Percentiles rank a stretch among this genome's conserved stretches.
phyloP scores from a whole-genome alignment of 768 basidiomycete species.

The Rhizopogon vinicolor region DNA sequence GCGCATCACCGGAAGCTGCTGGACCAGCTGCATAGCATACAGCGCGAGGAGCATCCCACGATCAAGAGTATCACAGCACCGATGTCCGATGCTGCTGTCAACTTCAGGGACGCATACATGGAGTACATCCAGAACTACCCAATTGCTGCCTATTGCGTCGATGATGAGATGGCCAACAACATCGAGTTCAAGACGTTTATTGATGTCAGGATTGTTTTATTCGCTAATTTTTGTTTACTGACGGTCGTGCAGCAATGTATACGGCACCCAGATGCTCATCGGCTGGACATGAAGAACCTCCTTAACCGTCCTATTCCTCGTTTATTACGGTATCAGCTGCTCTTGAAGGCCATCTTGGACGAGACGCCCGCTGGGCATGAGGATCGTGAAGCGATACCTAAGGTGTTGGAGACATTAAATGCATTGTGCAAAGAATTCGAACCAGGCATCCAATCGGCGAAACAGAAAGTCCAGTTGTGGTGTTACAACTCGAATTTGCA shows the following conservation, averaged over 20 bases:
- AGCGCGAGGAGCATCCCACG: constrained; percentile 80
- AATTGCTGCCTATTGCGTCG: constrained; percentile 82
- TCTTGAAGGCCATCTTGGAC: constrained; percentile 77
- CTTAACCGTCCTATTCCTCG: constrained; percentile 90
- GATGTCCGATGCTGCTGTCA: constrained; percentile 83
- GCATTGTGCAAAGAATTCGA: constrained; percentile 83
- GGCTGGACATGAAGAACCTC: constrained; percentile 90
- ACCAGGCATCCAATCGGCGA: constrained; percentile 79
- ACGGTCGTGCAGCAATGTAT: constrained; percentile 33
- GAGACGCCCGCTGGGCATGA: constrained; percentile 70
- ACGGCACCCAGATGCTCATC: constrained; percentile 72
- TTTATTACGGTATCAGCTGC: constrained; percentile 80
- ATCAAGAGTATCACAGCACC: constrained; percentile 80
- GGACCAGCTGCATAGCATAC: constrained; percentile 78
- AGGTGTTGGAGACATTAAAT: constrained; percentile 84
- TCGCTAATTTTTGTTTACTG: neutral
- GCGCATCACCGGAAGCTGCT: constrained; percentile 73
- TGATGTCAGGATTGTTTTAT: constrained; percentile 46
- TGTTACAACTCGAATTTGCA: constrained; percentile 73
- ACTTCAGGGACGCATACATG: constrained; percentile 90
- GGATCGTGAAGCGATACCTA: constrained; percentile 78
- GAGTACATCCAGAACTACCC: constrained; percentile 94
- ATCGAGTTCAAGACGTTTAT: constrained; percentile 76
- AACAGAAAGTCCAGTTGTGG: constrained; percentile 90
- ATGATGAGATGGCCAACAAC: constrained; percentile 84